Base-by-base conservation (phyloP, 2,329 filamentous ascomycete species). In the Alternaria sp. region DNA sequence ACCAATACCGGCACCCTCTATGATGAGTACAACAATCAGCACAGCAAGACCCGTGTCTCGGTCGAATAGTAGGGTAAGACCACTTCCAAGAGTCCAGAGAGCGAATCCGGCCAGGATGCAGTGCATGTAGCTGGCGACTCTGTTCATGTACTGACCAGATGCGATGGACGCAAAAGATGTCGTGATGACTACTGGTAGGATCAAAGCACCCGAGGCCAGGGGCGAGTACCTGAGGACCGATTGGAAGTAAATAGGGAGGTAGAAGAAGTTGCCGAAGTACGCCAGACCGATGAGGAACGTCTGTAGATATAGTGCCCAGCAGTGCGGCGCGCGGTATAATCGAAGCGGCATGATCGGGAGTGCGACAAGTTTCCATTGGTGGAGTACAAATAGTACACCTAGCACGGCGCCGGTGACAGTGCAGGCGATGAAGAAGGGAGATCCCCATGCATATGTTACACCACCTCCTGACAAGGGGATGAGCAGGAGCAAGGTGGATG, bases 381-480 rank as follows among this genome's bases (percentile, higher is more conserved):
- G 81, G 1, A 88, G 63, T 0, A 88, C 62, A 62, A 89, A 89
- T 0, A 81, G 71, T 13, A 85, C 45, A 12, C 85, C 73, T 11
- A 81, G 81, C 15, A 84, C 69, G 0, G 75, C 75, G 11, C 86
- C 86, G 15, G 88, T 79, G 0, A 78, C 77, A 10, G 89, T 79
- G 84, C 89, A 88, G 36, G 82, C 82, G 23, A 90, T 87, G 4
- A 88, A 84, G 81, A 88, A 83, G 0, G 87, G 80, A 7, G 85
- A 87, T 26, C 81, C 72, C 86, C 86, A 88, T 7, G 81, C 73
- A 66, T 88, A 88, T 56, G 87, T 87, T 0, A 85, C 83, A 4
- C 85, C 87, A 57, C 86, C 87, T 8, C 87, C 87, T 2, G 87
- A 89, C 15, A 91, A 84, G 0, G 89, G 89, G 49, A 91, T 87